Base-by-base conservation (phyloP, 2,329 filamentous ascomycete genomes). In the Hypoxylon sp. region DNA sequence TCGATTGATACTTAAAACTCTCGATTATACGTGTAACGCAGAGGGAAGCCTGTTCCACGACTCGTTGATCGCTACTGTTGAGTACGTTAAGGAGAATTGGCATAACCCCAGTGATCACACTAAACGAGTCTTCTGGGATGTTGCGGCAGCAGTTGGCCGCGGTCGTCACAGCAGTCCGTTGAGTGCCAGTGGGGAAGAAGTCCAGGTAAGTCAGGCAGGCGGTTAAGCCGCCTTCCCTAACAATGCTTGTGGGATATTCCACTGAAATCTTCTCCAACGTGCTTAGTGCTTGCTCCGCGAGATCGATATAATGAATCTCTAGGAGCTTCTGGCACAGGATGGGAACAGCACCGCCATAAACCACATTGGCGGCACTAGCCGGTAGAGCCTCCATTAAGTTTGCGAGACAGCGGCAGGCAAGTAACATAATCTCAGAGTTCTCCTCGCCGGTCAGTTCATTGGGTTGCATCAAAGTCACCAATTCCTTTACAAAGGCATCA, bases 141-240 rank as follows among this genome's bases (percentile, higher is more conserved):
- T 98, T 98, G 69, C 96, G 92, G 79, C 97, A 99, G 82, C 96
- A 99, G 77, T 99, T 99, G 61, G 96, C 97, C 9, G 97, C 96
- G 11, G 95, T 99, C 2, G 94, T 98, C 6, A 99, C 96, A 5
- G 96, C 96, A 13, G 95, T 98, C 71, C 96, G 89, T 80, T 99
- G 96, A 1, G 96, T 98, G 79, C 95, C 96, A 0, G 96, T 99
- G 14, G 95, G 92, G 76, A 99, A 99, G 81, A 99, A 99, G 78
- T 99, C 96, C 63, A 99, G 87, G 77, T 96, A 98, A 0, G 93
- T 97, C 71, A 99, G 83, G 76, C 96, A 99, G n/a, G 96, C 96
- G 1, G 93, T 97, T 69, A 99, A 84, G 10, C 96, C 96, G 52
- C 96, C 97, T 81, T 98, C 96, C 56, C 94, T 92, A 48, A 99